Conservation (phyloP, 1,139 yeast genomes). For the Pichia inconspicua region DNA sequence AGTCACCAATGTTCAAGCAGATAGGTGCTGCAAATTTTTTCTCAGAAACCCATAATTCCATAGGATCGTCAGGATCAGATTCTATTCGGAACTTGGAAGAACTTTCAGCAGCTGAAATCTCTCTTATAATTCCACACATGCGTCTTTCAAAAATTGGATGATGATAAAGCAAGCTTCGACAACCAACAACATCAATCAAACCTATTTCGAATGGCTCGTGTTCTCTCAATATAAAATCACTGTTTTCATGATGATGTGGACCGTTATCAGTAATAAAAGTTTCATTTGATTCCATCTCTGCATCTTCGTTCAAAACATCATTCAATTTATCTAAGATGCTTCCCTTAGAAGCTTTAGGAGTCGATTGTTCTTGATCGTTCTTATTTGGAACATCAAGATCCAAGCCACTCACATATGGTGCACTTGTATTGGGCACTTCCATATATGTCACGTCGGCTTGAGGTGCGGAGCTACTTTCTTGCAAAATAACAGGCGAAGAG, state of each 20-base stretch:
- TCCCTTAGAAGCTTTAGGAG: neutral
- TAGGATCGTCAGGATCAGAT: neutral
- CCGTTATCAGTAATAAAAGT: neutral
- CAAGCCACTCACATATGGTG: conserved; percentile 6
- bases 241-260: neutral
- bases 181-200: neutral
- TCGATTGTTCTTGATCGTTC: neutral
- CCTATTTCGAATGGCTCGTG: neutral
- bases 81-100: conserved; percentile 1
- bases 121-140: conserved; percentile 3
- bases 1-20: conserved; percentile 38
- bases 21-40: conserved; percentile 25
- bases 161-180: neutral
- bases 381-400: conserved; percentile 1
- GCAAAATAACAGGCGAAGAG: conserved; percentile 4
- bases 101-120: neutral
- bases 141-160: neutral
- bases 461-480: neutral
- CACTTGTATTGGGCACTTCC: conserved; percentile 14
- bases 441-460: neutral
- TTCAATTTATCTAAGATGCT: neutral
- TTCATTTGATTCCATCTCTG: neutral
- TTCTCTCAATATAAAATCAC: neutral
- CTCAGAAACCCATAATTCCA: neutral
- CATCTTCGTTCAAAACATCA: neutral